Evolutionary conservation across 164 flowering plant genomes (phyloP), one percentile per base, ranked within the genome.

Genomic region (Chimonanthus salicifolius): DNA sequence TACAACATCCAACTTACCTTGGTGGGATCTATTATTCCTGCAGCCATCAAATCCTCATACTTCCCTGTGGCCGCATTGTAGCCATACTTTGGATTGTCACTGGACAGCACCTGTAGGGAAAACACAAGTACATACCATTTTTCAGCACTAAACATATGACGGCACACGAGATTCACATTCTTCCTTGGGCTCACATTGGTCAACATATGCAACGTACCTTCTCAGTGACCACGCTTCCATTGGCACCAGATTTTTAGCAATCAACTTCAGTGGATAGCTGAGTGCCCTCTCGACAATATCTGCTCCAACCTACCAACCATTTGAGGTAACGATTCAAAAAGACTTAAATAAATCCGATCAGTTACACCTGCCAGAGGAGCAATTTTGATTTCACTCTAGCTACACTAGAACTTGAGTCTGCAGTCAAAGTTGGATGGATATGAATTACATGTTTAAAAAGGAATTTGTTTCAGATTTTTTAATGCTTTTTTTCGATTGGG

Each of bases 241-340:
- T 94, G 20, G 87, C 97, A 79, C 99, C 99, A 6, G 99, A 83
- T 94, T 94, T 80, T 94, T 94, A 64, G 98, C 98, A 75, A 94
- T 94, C 73, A 94, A 72, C 80, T 94, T 94, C 82, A 92, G 73
- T 6, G 99, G 99, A 74, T 94, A 94, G 70, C 95, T 84, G 77
- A 94, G 72, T 13, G 99, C 97, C 84, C 95, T 88, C 74, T 80
- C 91, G 4, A 94, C 97, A 72, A 94, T 94, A 18, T 92, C 97
- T n/a, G 99, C 99, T 11, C 99, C 97, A 67, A 94, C 94, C 99
- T 94, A 84, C 71, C 46, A 45, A 16, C 15, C 50, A 54, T 13
- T 54, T 13, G 13, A 51, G 58, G 15, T 51, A 3, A 54, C 15
- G 3, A 10, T 10, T 54, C 60, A 54, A 54, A 54, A 16, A 10